phyloP scores from a whole-genome alignment of 768 basidiomycete genomes.

The Trametes cingulata region DNA sequence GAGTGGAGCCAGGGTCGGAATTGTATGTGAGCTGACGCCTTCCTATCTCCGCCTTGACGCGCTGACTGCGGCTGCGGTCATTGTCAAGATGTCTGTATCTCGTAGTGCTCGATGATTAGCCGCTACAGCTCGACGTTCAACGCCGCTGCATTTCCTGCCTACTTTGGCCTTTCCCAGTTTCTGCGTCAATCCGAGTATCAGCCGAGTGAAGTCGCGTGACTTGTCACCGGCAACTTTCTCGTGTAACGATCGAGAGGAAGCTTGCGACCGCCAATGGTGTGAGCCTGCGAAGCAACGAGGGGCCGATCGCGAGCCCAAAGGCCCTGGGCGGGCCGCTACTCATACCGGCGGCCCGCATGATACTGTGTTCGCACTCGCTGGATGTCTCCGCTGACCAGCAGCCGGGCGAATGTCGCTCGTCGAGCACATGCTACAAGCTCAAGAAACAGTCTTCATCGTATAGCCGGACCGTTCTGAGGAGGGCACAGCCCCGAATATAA shows the following conservation, averaged over 20 bases:
- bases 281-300: no score
- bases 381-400: slow-evolving; percentile 2
- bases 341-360: not conserved
- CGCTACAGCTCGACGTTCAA: not conserved
- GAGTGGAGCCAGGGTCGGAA: slow-evolving; percentile 2
- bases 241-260: not conserved
- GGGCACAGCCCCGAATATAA: not conserved
- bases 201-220: not conserved
- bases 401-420: slow-evolving; percentile 13
- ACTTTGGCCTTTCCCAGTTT: no score
- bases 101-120: not conserved
- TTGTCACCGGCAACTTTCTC: not conserved
- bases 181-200: not conserved
- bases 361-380: not conserved
- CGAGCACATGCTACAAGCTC: slow-evolving; percentile 7
- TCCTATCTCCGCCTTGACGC: not conserved
- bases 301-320: not conserved
- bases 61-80: not conserved
- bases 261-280: not conserved
- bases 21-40: slow-evolving; percentile 1
- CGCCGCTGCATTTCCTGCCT: no score
- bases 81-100: not conserved
- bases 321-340: slow-evolving; percentile 1
- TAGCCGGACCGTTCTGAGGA: not conserved
- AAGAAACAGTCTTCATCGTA: not conserved